Conservation (phyloP, 2,329 filamentous ascomycete species). For the Coniochaeta sp. region DNA sequence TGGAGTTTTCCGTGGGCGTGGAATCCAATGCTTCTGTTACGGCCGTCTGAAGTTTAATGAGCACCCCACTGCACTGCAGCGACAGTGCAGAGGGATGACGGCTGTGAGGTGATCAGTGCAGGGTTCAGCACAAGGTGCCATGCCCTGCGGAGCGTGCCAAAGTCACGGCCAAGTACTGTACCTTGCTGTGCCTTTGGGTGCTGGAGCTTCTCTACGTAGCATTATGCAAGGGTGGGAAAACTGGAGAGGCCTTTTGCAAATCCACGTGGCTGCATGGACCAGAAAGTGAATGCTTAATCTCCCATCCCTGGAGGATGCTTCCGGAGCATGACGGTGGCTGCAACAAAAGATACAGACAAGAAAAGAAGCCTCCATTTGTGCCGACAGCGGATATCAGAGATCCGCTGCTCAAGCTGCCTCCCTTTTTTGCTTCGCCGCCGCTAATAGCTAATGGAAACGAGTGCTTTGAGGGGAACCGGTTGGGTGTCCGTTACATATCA, state of each 20-base stretch:
- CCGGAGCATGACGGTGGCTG: not conserved
- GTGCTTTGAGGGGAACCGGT: not conserved
- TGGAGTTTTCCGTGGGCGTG: not conserved
- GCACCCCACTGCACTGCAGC: not conserved
- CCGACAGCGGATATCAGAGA: not conserved
- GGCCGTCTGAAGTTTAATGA: constrained; percentile 1
- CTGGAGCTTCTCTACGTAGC: not conserved
- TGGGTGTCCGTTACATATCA: too few species aligned
- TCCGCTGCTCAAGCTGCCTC: not conserved
- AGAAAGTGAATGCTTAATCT: not conserved
- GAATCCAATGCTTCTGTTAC: not conserved
- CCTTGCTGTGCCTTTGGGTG: not conserved
- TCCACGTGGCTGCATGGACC: not conserved
- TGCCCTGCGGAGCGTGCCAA: not conserved
- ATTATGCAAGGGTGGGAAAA: not conserved
- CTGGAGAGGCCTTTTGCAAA: not conserved
- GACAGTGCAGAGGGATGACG: not conserved
- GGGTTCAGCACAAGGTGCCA: not conserved
- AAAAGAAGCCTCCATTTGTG: not conserved
- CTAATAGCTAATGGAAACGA: not conserved
- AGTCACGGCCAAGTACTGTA: not conserved
- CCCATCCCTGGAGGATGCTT: not conserved
- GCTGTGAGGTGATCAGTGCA: not conserved
- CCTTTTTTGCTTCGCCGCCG: not conserved
- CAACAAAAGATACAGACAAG: too few species aligned